These are phyloP conservation scores for Candida adriatica DNA, from an alignment of 805 yeast species.

Conservation along the genomic window DNA sequence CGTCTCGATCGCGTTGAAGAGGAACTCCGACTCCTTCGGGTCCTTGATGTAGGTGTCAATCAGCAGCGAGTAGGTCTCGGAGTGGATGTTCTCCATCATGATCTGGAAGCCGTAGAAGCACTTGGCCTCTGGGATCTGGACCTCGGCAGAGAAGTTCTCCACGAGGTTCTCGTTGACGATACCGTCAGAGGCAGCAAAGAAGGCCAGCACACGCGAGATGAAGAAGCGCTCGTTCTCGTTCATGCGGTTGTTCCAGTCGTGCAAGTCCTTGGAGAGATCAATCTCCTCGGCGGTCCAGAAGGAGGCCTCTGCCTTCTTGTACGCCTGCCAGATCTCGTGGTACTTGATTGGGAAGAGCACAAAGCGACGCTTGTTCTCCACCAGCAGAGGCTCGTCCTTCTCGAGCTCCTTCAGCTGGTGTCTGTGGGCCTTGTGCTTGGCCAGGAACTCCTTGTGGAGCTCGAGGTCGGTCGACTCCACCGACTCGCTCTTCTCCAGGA, in stretches of 20 bases:
- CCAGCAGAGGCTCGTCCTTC: slow-evolving; percentile 81
- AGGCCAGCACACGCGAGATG: slow-evolving; percentile 88
- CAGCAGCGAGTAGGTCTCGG: slow-evolving; percentile 92
- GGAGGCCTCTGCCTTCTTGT: slow-evolving; percentile 98
- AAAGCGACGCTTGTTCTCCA: slow-evolving; percentile 81
- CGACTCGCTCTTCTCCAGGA: slow-evolving; percentile 10
- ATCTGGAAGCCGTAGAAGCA: slow-evolving; percentile 99
- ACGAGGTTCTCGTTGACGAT: slow-evolving; percentile 96
- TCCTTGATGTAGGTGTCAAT: slow-evolving; percentile 95
- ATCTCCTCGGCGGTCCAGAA: slow-evolving; percentile 99
- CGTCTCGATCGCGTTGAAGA: slow-evolving; percentile 93
- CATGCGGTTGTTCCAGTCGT: slow-evolving; percentile 88
- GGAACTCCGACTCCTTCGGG: slow-evolving; percentile 82
- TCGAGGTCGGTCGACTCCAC: slow-evolving; percentile 19
- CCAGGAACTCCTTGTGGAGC: slow-evolving; percentile 50
- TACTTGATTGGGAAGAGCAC: slow-evolving; percentile 94
- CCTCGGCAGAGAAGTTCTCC: slow-evolving; percentile 96
- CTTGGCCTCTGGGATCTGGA: slow-evolving; percentile 95
- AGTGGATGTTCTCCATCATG: slow-evolving; percentile 99
- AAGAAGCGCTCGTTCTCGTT: slow-evolving; percentile 90
- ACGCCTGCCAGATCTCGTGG: slow-evolving; percentile 98
- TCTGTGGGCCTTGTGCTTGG: slow-evolving; percentile 62
- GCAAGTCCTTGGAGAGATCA: slow-evolving; percentile 84
- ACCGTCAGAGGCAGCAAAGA: slow-evolving; percentile 98
- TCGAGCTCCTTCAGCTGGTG: slow-evolving; percentile 67